phyloP scores from a whole-genome alignment of 169 alveolate species.

The Plasmodium fragile region DNA sequence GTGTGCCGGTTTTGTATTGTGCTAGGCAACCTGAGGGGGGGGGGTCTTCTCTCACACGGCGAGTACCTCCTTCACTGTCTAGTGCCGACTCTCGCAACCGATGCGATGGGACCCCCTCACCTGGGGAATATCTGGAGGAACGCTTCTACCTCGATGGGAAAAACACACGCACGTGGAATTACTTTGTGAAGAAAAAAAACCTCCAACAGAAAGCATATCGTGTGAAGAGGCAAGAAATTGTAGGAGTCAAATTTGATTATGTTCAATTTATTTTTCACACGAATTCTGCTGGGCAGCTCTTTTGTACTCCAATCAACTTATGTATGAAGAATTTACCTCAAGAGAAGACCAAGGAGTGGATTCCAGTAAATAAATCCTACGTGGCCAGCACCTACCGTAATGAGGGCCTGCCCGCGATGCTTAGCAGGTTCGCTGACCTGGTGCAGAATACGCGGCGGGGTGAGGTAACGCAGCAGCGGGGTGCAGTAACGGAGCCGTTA shows the following conservation, averaged over 20 bases:
- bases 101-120: not conserved
- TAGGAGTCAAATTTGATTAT: conserved; percentile 34
- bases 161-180: conserved; percentile 3
- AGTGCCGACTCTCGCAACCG: not conserved
- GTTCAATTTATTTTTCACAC: conserved; percentile 49
- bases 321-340: conserved; percentile 2
- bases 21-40: not conserved
- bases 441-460: conserved; percentile 5
- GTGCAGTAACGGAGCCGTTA: not conserved
- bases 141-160: conserved; percentile 51
- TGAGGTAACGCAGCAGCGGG: not conserved
- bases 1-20: conserved; percentile 53
- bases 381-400: conserved; percentile 27
- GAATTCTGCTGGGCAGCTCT: conserved; percentile 49
- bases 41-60: not conserved
- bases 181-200: conserved; percentile 36
- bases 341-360: conserved; percentile 12
- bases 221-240: conserved; percentile 58
- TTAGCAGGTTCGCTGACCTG: conserved; percentile 1
- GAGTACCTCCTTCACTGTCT: not conserved
- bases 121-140: conserved; percentile 5
- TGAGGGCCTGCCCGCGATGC: not conserved
- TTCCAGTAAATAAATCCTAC: conserved; percentile 54
- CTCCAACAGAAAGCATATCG: not conserved
- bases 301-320: conserved; percentile 58